Base-by-base conservation (phyloP, 495 filamentous ascomycete species). In the Aspergillus baeticus region DNA sequence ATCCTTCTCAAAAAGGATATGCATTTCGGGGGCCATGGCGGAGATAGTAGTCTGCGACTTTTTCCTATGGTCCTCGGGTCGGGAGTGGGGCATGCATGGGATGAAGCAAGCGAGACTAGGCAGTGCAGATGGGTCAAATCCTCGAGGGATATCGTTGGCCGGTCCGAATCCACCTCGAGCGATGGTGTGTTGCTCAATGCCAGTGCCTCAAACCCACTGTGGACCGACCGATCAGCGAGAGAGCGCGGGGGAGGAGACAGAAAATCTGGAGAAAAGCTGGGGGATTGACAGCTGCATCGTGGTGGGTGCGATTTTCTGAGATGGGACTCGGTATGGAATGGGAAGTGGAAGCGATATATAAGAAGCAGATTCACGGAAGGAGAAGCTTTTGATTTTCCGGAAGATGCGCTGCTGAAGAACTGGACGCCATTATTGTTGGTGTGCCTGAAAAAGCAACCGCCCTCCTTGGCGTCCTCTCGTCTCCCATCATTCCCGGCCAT, bases 221-320 rank as follows among this genome's bases (percentile, higher is more conserved):
- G 61, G 61, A 39, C 58, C 61, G 43, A 20, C 17, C 26, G 60
- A 59, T 63, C 57, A 49, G 48, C 61, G 11, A 42, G 15, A 47
- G 35, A 54, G 49, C 51, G 57, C 55, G 57, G 61, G 61, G 52
- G 46, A 53, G 46, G 55, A 52, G 42, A 57, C 18, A 14, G 21
- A 14, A 36, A 51, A 59, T 59, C 53, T 57, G 52, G 56, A 50
- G 61, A 54, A 49, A 37, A 46, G 23, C 22, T 50, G 44, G 51
- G 50, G 44, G 49, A 44, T 41, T 41, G 51, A 38, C 33, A 31
- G 43, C 18, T 36, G 51, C 54, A 53, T 22, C 35, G 22, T 22
- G 35, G 5, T 44, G 54, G 37, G 33, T 52, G 22, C 21, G 34
- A 20, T 17, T 23, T 31, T 38, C 10, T 36, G 36, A 13, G 18